Percentiles rank a stretch among this genome's conserved stretches.
These are phyloP conservation scores for Aspergillus phoenicis DNA, from an alignment of 2,329 filamentous ascomycete species.

Conservation along the genomic window DNA sequence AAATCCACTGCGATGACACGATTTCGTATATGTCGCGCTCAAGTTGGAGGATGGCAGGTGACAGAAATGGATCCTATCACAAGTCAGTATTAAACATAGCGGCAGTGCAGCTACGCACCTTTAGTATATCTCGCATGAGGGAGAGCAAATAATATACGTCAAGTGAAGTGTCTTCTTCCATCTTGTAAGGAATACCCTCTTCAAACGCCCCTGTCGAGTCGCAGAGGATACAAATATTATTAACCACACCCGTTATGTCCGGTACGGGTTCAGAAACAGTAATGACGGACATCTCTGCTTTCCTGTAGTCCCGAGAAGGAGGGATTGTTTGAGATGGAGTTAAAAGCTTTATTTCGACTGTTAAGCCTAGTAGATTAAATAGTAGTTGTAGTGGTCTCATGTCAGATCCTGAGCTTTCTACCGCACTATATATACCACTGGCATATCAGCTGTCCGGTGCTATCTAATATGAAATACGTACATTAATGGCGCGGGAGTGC, in stretches of 20 bases:
- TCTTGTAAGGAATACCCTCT: neutral
- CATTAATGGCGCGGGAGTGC: no score
- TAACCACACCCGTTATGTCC: neutral
- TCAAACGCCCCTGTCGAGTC: neutral
- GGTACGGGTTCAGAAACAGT: neutral
- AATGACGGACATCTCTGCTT: neutral
- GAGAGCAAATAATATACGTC: neutral
- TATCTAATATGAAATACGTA: neutral
- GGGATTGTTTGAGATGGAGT: neutral
- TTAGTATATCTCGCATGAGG: neutral
- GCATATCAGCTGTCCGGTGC: neutral
- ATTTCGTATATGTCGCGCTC: neutral
- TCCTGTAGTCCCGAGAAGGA: neutral
- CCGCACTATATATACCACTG: neutral
- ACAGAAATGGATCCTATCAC: neutral
- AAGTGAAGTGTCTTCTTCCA: neutral
- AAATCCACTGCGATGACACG: neutral
- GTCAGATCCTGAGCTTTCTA: neutral
- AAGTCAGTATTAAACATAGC: neutral
- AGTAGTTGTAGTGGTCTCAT: neutral
- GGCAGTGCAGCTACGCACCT: neutral
- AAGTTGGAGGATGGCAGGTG: neutral
- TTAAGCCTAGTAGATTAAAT: no score
- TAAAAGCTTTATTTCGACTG: neutral
- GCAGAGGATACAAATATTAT: neutral